These are phyloP conservation scores for Protea cynaroides DNA, from an alignment of 164 flowering plant genomes.

Conservation along the genomic window DNA sequence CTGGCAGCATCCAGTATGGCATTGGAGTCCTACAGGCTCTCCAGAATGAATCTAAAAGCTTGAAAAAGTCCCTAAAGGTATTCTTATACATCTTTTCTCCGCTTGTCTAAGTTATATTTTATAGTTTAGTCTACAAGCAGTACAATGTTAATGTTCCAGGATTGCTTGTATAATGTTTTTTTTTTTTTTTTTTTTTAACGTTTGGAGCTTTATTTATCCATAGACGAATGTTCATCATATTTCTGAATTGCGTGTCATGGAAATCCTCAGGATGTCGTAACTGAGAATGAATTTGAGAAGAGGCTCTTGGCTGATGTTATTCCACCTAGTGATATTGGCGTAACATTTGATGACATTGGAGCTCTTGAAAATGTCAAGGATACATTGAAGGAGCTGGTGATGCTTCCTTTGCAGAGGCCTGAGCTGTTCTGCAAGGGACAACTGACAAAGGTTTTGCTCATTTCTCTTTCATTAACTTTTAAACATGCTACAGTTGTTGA, in stretches of 20 bases:
- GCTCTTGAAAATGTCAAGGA: slow-evolving; percentile 89
- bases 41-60: slow-evolving; percentile 71
- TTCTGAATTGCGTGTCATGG: slow-evolving; percentile 1
- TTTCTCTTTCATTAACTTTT: slow-evolving; percentile 1
- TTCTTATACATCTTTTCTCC: neutral
- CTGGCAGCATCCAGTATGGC: slow-evolving; percentile 66
- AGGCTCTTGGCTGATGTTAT: slow-evolving; percentile 83
- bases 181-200: neutral
- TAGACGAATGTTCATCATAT: neutral
- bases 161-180: neutral
- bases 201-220: neutral
- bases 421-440: slow-evolving; percentile 91
- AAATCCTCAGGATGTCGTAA: slow-evolving; percentile 62
- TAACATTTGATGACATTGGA: slow-evolving; percentile 88
- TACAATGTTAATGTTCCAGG: neutral
- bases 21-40: slow-evolving; percentile 52
- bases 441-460: slow-evolving; percentile 56
- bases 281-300: slow-evolving; percentile 92
- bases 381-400: slow-evolving; percentile 83
- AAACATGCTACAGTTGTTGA: neutral
- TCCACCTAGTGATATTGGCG: slow-evolving; percentile 86
- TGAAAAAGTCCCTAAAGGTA: slow-evolving; percentile 85
- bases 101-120: neutral
- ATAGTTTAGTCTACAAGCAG: neutral
- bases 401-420: slow-evolving; percentile 91